phyloP scores from a whole-genome alignment of 2,329 filamentous ascomycete species.

The Monilinia fructicola region DNA sequence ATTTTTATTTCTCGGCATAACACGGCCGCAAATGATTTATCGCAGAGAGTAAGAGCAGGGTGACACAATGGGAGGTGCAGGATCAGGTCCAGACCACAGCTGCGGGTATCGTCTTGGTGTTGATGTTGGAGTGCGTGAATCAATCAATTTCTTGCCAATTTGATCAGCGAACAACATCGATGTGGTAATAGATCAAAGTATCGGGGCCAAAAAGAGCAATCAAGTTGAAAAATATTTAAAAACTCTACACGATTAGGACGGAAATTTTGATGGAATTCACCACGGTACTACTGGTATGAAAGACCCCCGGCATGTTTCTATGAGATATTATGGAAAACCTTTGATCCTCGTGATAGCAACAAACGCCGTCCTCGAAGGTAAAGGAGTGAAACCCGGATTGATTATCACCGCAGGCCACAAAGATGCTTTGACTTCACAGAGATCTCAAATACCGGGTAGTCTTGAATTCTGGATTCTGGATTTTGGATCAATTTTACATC shows the following conservation, averaged over 20 bases:
- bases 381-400: slow-evolving; percentile 6
- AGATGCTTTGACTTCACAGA: slow-evolving; percentile 13
- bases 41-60: background rate
- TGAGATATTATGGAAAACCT: background rate
- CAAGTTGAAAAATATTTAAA: slow-evolving; percentile 11
- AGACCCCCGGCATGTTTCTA: background rate
- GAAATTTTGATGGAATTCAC: slow-evolving; percentile 10
- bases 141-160: too few species aligned
- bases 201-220: slow-evolving; percentile 14
- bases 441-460: slow-evolving; percentile 10
- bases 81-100: background rate
- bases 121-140: slow-evolving; percentile 15
- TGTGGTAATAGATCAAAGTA: background rate
- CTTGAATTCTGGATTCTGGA: slow-evolving; percentile 17
- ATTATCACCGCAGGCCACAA: slow-evolving; percentile 8
- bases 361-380: slow-evolving; percentile 11
- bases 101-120: slow-evolving; percentile 10
- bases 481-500: slow-evolving; percentile 4
- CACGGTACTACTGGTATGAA: slow-evolving; percentile 17
- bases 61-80: background rate
- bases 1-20: too few species aligned
- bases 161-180: too few species aligned
- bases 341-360: background rate
- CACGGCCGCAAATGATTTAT: background rate
- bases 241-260: slow-evolving; percentile 6